A percentile compares a stretch with the other conserved stretches of the same genome.
These are phyloP conservation scores for Saccharomyces mikatae DNA, from an alignment of 805 yeast genomes.

Conservation along the genomic window DNA sequence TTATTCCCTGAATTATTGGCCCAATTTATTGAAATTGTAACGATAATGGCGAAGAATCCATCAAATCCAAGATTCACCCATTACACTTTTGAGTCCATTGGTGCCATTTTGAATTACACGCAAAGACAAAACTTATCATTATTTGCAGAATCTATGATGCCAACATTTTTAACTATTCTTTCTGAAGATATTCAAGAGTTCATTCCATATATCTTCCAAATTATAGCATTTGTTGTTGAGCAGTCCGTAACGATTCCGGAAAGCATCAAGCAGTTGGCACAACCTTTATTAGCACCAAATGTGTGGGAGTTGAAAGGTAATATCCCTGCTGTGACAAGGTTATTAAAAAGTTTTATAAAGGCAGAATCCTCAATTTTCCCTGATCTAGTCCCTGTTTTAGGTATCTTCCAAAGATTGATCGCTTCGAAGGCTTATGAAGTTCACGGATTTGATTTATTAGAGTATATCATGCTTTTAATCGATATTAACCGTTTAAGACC, in stretches of 20 bases:
- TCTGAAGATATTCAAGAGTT: conserved; percentile 89
- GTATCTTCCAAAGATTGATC: conserved; percentile 91
- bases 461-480: conserved; percentile 52
- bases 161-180: conserved; percentile 57
- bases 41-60: conserved; percentile 75
- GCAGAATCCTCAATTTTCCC: conserved; percentile 30
- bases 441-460: conserved; percentile 79
- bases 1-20: conserved; percentile 42
- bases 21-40: conserved; percentile 63
- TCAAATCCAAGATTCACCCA: conserved; percentile 92
- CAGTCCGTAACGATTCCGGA: conserved; percentile 47
- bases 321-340: conserved; percentile 83
- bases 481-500: conserved; percentile 43
- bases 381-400: conserved; percentile 72
- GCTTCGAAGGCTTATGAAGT: conserved; percentile 76
- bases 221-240: conserved; percentile 73
- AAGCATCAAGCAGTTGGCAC: conserved; percentile 55
- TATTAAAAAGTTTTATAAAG: conserved; percentile 58
- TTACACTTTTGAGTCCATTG: conserved; percentile 81
- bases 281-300: conserved; percentile 80
- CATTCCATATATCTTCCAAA: conserved; percentile 85
- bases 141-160: conserved; percentile 45
- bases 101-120: conserved; percentile 56
- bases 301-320: conserved; percentile 93
- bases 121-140: conserved; percentile 25